A percentile compares a stretch with the other conserved stretches of the same genome.
Conservation (phyloP, 192 early-diverging fungal species). For the Piromyces finnis region DNA sequence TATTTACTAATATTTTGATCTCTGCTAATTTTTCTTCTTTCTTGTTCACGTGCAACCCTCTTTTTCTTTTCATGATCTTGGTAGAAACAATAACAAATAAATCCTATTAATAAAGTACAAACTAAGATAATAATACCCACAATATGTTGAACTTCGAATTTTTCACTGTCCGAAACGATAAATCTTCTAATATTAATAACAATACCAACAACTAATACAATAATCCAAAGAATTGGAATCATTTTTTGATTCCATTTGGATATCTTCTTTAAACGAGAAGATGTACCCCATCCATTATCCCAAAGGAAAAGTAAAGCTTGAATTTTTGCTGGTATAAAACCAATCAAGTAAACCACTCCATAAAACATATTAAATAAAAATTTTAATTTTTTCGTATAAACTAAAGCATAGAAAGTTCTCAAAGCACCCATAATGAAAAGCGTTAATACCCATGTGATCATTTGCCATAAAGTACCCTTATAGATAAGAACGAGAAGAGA, state of each 20-base stretch:
- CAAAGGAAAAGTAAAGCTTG: slow-evolving; percentile 31
- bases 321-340: slow-evolving; percentile 34
- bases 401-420: slow-evolving; percentile 19
- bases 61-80: neutral
- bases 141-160: neutral
- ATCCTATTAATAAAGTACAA: neutral
- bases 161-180: neutral
- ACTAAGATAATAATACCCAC: neutral
- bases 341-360: slow-evolving; percentile 26
- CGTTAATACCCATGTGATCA: slow-evolving; percentile 22
- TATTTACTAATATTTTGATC: neutral
- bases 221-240: neutral
- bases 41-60: neutral
- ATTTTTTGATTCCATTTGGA: neutral
- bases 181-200: neutral
- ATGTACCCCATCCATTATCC: slow-evolving; percentile 38
- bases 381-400: slow-evolving; percentile 11
- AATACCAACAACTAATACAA: neutral
- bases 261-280: neutral
- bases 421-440: slow-evolving; percentile 18
- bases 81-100: neutral
- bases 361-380: slow-evolving; percentile 28
- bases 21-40: neutral
- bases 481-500: slow-evolving; percentile 18
- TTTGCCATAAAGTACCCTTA: slow-evolving; percentile 7